Percentiles rank a stretch among this genome's conserved stretches.
Conservation (phyloP, 2,329 filamentous ascomycete genomes). For the Calonectria crousiana region DNA sequence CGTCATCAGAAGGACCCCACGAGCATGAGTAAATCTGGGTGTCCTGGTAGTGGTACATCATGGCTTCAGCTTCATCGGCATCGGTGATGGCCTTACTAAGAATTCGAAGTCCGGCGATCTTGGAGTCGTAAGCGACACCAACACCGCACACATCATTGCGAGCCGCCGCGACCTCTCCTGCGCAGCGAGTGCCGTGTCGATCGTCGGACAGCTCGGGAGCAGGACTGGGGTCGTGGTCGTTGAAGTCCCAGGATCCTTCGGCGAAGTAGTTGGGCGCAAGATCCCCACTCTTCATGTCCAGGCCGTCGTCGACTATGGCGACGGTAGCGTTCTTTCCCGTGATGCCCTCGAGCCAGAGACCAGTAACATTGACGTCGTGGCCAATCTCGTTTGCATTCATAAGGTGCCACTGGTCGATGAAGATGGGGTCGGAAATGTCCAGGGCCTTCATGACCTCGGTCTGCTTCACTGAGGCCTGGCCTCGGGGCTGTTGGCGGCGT, state of each 20-base stretch:
- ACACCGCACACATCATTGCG: constrained; percentile 93
- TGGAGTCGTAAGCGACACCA: constrained; percentile 94
- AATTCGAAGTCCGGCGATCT: constrained; percentile 91
- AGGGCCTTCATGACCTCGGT: constrained; percentile 72
- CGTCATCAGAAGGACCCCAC: constrained; percentile 97
- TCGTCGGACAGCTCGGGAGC: constrained; percentile 88
- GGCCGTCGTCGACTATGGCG: constrained; percentile 94
- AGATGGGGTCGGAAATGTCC: constrained; percentile 90
- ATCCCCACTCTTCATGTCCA: constrained; percentile 96
- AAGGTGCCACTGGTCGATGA: constrained; percentile 95
- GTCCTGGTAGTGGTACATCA: constrained; percentile 91
- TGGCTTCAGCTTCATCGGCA: constrained; percentile 88
- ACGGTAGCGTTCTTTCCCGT: constrained; percentile 91
- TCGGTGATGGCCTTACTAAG: constrained; percentile 92
- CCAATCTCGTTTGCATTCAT: constrained; percentile 84
- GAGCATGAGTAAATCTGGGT: constrained; percentile 99
- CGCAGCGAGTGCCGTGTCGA: constrained; percentile 91
- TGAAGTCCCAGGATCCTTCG: constrained; percentile 94
- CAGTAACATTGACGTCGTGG: constrained; percentile 97
- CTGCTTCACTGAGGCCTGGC: constrained; percentile 67
- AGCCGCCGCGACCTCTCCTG: constrained; percentile 93
- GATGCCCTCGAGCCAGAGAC: constrained; percentile 89
- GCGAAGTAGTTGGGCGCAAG: constrained; percentile 95
- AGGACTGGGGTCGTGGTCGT: constrained; percentile 84
- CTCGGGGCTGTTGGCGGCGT: constrained; percentile 28